Evolutionary conservation across 305 asterid species (phyloP).

Genomic region (Fraxinus platypoda): DNA sequence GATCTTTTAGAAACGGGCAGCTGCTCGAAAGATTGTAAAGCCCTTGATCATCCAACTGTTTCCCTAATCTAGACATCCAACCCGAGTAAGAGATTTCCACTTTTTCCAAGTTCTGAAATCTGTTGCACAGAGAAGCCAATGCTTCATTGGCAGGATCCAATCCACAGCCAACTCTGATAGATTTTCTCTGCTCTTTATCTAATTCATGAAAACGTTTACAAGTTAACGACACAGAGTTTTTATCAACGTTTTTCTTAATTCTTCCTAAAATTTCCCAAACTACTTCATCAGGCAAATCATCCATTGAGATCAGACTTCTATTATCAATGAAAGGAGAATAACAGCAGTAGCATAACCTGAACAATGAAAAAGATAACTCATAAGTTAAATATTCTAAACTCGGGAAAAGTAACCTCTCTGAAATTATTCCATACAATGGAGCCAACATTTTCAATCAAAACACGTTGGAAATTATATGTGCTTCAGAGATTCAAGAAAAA

Average conservation of each 20-base stretch:
- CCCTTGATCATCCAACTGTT: constrained; percentile 67
- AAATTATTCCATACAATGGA: background rate
- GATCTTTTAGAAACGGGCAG: constrained; percentile 59
- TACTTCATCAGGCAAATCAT: constrained; percentile 65
- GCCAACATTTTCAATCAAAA: background rate
- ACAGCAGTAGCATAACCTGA: background rate
- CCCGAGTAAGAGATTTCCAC: constrained; percentile 73
- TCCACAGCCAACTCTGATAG: constrained; percentile 71
- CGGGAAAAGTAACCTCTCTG: background rate
- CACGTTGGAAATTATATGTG: background rate
- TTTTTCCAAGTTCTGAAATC: constrained; percentile 59
- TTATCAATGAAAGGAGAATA: background rate
- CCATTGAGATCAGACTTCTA: constrained; percentile 40
- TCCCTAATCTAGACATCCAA: constrained; percentile 82
- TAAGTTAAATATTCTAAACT: background rate
- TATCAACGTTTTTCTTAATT: constrained; percentile 44
- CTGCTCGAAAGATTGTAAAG: constrained; percentile 47
- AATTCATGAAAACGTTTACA: constrained; percentile 60
- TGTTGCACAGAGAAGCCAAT: constrained; percentile 51
- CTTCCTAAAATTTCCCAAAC: constrained; percentile 63
- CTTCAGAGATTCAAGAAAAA: background rate
- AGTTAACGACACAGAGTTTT: constrained; percentile 59
- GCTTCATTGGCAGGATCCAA: constrained; percentile 63
- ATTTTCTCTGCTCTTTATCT: constrained; percentile 57
- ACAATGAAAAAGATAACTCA: background rate